Conservation (phyloP, 192 early-diverging fungal genomes). For the Rhizoclosmatium sp. region DNA sequence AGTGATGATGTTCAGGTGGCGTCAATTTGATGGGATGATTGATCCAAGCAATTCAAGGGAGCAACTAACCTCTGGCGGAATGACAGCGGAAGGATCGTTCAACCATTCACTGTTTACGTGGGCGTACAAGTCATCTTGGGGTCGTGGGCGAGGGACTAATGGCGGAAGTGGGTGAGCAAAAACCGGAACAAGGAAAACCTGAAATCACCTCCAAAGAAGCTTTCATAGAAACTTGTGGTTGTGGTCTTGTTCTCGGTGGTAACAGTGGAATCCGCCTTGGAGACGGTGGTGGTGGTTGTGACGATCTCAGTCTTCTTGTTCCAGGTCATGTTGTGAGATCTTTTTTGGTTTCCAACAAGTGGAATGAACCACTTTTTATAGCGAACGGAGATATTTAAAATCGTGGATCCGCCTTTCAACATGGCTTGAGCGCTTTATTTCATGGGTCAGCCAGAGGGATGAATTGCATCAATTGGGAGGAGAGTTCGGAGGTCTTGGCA, state of each 20-base stretch:
- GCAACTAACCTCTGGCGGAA: constrained; percentile 20
- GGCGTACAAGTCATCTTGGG: constrained; percentile 28
- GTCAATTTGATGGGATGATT: background rate
- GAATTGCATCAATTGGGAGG: no score
- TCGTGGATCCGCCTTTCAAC: no score
- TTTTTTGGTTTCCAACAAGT: no score
- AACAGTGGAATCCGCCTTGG: background rate
- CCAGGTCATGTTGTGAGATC: no score
- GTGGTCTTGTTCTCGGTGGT: background rate
- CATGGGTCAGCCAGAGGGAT: no score
- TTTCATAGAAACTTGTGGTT: background rate
- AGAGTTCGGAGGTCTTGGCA: no score
- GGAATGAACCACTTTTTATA: no score
- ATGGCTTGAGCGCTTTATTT: no score
- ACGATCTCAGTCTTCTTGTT: no score
- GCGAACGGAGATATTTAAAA: no score
- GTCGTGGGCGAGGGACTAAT: background rate
- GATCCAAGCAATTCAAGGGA: background rate
- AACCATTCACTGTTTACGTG: constrained; percentile 18
- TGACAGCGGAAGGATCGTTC: constrained; percentile 15
- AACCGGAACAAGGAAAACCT: background rate
- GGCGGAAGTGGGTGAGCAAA: background rate
- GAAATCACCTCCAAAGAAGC: background rate
- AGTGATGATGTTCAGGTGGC: background rate
- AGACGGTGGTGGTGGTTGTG: background rate